Evolutionary conservation across 2,329 filamentous ascomycete genomes (phyloP), one percentile per base, ranked within the genome.

Genomic region (Aspergillus aculeatus): DNA sequence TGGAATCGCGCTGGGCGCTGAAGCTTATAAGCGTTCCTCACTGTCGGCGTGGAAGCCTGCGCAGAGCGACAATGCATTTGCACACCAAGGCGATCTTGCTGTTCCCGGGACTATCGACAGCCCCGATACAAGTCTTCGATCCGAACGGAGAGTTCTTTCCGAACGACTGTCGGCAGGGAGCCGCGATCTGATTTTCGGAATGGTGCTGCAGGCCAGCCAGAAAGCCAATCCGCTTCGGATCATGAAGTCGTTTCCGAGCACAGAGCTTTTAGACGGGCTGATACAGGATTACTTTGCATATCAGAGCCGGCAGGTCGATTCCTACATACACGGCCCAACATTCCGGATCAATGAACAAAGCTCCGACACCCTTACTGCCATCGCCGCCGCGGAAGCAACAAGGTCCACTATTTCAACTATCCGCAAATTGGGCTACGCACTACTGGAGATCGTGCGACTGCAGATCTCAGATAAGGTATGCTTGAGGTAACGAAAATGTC

Each of bases 111-210:
- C 63, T 4, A 68, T 70, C 5, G 63, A 69, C 32, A 69, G 68
- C 48, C 67, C 67, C 1, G 64, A 67, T 24, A 50, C 59, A 0
- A 62, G 19, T 47, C 47, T 60, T 10, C 57, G 57, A 2, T 55
- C 62, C n/a, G 64, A 66, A 2, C 60, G 59, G 7, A 63, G 68
- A 44, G 63, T 66, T 7, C 59, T 71, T 1, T 66, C 63, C 1
- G 70, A 72, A 24, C 61, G 64, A 1, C 53, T 73, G 3, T 66
- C 68, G 2, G 55, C 66, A 2, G 66, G 65, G 10, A 80, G 77
- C 21, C 82, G 86, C 3, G 89, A 91, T 70, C 82, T 81, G 50
- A 81, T 90, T 1, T 76, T 91, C 57, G 86, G 83, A 11, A 81
- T 90, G 59, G 83, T 90, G 1, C 75, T 91, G 38, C 80, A 81